Evolutionary conservation across 2,329 filamentous ascomycete species (phyloP), one percentile per base, ranked within the genome.

Genomic region (Xylariaceae sp.): DNA sequence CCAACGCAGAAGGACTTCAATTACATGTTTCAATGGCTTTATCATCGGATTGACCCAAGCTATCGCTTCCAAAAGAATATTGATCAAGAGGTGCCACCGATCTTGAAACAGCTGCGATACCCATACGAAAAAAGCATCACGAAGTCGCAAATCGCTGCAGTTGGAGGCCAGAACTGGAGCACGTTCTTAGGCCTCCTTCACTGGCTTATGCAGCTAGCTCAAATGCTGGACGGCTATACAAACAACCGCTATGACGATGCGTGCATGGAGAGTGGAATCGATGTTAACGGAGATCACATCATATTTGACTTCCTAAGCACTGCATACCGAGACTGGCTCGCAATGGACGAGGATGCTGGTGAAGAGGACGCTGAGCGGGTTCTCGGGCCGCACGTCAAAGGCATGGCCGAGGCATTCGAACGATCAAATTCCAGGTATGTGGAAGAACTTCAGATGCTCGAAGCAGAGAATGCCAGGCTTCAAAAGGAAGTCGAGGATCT

Each of bases 1-100:
- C 94, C 93, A 0, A 98, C 91, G 1, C 91, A 97, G 55, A 98
- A 98, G 61, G 93, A 98, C 63, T 98, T 98, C 69, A 93, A 94
- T 59, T 85, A 80, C 65, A 95, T 98, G 76, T 98, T 98, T 60
- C 89, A 97, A 59, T 98, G 91, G 87, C 73, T 98, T 3, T 98
- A 98, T 64, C 88, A 89, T 58, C 86, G 89, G 43, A 94, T 98
- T 60, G 93, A 98, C 60, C 93, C 93, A 0, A 87, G 84, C 54
- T 94, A 97, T 63, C 82, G 84, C 28, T 97, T 98, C 57, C 83
- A 90, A 57, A 96, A 96, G 64, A 87, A 85, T 38, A 95, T 97
- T 56, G 93, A 97, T 62, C 85, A 91, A 42, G 94, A 98, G 62
- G 90, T 97, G 0, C 90, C 91, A 11, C 84, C 89, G 0, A 83